Percentiles rank a stretch among this genome's conserved stretches.
Evolutionary conservation across 129 eudicot genomes (phyloP).

Genomic region (Sambucus nigra): DNA sequence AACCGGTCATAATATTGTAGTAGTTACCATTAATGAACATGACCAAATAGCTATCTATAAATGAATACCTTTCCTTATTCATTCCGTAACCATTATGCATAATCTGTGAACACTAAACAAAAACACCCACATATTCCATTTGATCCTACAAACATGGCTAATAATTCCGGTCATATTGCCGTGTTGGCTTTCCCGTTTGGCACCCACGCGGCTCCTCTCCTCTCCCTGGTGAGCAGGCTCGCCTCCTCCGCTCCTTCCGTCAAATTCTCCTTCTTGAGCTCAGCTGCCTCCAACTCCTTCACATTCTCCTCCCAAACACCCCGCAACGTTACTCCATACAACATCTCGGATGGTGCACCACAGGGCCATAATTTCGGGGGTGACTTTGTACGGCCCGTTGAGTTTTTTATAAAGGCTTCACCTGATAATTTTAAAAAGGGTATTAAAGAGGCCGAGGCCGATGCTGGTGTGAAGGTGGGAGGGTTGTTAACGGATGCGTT

Average conservation of each 20-base stretch:
- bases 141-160: too few relatives aligned
- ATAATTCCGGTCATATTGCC: conserved; percentile 18
- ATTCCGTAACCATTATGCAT: too few relatives aligned
- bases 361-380: conserved; percentile 20
- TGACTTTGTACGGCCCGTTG: conserved; percentile 7
- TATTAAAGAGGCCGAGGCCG: conserved; percentile 21
- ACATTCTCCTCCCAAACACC: neutral
- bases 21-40: too few relatives aligned
- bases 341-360: conserved; percentile 14
- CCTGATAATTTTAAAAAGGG: conserved; percentile 11
- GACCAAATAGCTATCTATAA: too few relatives aligned
- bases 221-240: conserved; percentile 13
- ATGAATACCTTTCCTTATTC: too few relatives aligned
- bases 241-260: conserved; percentile 23
- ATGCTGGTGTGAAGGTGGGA: conserved; percentile 17
- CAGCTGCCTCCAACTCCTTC: conserved; percentile 6
- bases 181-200: conserved; percentile 39
- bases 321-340: conserved; percentile 10
- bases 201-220: conserved; percentile 26
- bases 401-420: conserved; percentile 18
- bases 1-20: too few relatives aligned
- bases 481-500: conserved; percentile 36
- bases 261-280: conserved; percentile 27
- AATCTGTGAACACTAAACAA: too few relatives aligned
- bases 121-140: too few relatives aligned